Evolutionary conservation across 306 rosid genomes (phyloP).

Genomic region (Quercus bicolor): DNA sequence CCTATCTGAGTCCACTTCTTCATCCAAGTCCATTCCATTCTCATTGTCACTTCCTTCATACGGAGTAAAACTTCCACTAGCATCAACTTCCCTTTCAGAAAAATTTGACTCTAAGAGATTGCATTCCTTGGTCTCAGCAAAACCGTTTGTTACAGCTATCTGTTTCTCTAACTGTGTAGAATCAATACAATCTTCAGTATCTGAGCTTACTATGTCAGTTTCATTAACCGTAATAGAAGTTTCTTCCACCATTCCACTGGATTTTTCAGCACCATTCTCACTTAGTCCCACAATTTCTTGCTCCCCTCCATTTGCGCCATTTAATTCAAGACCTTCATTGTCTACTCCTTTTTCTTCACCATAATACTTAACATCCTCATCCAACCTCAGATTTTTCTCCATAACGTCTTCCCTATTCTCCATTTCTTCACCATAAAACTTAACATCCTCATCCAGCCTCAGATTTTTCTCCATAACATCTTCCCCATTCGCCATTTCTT

Average conservation of each 20-base stretch:
- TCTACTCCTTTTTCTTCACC: slow-evolving; percentile 5
- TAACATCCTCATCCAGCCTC: too few relatives aligned
- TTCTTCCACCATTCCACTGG: slow-evolving; percentile 9
- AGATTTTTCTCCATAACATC: too few relatives aligned
- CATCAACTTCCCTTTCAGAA: slow-evolving; percentile 7
- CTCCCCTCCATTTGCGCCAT: slow-evolving; percentile 11
- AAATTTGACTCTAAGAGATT: background rate
- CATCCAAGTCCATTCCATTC: slow-evolving; percentile 16
- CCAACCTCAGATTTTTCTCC: too few relatives aligned
- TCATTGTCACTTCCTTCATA: slow-evolving; percentile 17
- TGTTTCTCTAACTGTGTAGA: slow-evolving; percentile 5
- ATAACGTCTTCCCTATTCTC: too few relatives aligned
- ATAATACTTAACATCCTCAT: too few relatives aligned
- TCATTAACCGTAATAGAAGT: slow-evolving; percentile 14
- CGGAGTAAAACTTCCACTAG: background rate
- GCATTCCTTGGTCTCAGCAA: slow-evolving; percentile 23
- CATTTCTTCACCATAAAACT: too few relatives aligned
- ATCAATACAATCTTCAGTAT: slow-evolving; percentile 3
- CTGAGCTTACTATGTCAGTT: background rate
- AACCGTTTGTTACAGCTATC: slow-evolving; percentile 7
- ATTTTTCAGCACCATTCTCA: slow-evolving; percentile 9
- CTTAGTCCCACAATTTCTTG: slow-evolving; percentile 2
- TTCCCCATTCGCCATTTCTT: too few relatives aligned
- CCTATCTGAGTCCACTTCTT: slow-evolving; percentile 11
- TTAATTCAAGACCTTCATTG: slow-evolving; percentile 15